Evolutionary conservation across 495 filamentous ascomycete genomes (phyloP), one percentile per base, ranked within the genome.

Genomic region (Daldinia decipiens): DNA sequence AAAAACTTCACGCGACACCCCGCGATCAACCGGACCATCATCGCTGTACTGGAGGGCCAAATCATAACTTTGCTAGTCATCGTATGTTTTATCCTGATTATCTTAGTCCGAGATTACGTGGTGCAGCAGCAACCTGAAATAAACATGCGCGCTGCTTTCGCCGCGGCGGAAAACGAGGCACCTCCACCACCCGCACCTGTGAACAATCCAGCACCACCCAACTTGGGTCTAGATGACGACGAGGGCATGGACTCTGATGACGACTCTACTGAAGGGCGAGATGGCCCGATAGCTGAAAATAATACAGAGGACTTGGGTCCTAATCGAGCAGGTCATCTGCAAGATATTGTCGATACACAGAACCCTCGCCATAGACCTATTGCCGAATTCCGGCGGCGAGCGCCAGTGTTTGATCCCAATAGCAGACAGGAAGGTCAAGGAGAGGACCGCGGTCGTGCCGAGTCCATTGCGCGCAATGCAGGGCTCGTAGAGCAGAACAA

Each of bases 101-200:
- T 99, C 70, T 81, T 99, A 17, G 97, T 99, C 56, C 85, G 95
- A 17, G 95, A 99, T 80, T 99, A 97, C 88, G 95, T 99, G 40
- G 93, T 98, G 5, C 95, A 98, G 74, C 95, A 98, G 76, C 96
- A 98, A 75, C 94, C 94, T 9, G 91, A 91, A 66, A 82, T 91
- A 72, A 86, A 87, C 69, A 85, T 87, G 83, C 83, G 86, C 8
- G 85, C 83, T 26, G 84, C 81, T 15, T 86, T 87, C 71, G 83
- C 82, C 19, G 81, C 81, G 7, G 80, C 19, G 76, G 89, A 79
- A 79, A 87, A 73, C 79, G 87, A 73, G 71, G 82, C 29, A 79
- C 86, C 64, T 76, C 81, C 40, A 50, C 47, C 39, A 50, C 50
- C 39, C 15, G 70, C 50, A 5, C 81, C 65, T 64, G 76, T 58